Base-by-base conservation (phyloP, 192 early-diverging fungal genomes). In the Allomyces macrogynus region DNA sequence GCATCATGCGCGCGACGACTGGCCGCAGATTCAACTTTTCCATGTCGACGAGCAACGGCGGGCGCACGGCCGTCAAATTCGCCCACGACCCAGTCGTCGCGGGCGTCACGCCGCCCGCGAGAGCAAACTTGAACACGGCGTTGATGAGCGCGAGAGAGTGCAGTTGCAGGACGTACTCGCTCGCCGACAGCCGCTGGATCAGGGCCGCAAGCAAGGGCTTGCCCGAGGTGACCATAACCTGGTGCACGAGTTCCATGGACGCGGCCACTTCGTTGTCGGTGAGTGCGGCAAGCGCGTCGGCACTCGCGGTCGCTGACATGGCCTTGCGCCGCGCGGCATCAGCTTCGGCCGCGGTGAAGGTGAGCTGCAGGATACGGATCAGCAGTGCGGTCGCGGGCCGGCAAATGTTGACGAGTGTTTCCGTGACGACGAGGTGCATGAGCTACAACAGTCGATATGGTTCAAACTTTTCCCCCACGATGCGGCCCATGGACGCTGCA, bases 361-460 rank as follows among this genome's bases (percentile, higher is more conserved):
- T 40, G 5, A 40, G 32, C 8, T 40, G 32, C 7, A 40, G 32
- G 32, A 40, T 40, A 2, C 86, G 84, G 63, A 84, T 82, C 25
- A 87, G 72, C 40, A 88, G 79, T 0, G 82, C 82, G 0, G 84
- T 87, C 4, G 86, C 85, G 14, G 86, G 86, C 4, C 86, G 72
- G 65, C 83, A 80, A 64, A 88, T 81, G 57, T 82, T 88, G 9
- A 85, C 83, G 16, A 87, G 77, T 20, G 77, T 77, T 73, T 88
- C 77, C 23, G 76, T 71, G 16, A 87, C 81, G 54, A 87, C 71
- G 43, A 87, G 81, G 4, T 68, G 61, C 24, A 83, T 64, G 9
- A 81, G 68, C 73, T 75, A 16, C 23, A 65, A 68, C 9, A 65
- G 23, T 11, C 40, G 32, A n/a, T 24, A n/a, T 44, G 9, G 67